Percentiles rank a stretch among this genome's conserved stretches.
Conservation (phyloP, 169 alveolate genomes). For the Cystoisospora suis region DNA sequence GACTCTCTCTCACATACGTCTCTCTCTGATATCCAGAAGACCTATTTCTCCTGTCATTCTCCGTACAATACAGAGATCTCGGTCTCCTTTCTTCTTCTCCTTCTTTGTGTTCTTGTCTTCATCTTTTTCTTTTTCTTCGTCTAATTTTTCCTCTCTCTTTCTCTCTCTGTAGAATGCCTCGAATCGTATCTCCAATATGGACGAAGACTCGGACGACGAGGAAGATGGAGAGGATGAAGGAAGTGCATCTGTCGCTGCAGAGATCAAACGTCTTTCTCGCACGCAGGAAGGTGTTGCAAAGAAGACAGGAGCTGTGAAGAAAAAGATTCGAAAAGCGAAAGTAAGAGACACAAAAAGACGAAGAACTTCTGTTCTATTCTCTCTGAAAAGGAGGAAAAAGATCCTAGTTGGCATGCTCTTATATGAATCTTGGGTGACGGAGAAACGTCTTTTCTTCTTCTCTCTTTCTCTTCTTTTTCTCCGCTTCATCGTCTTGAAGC, state of each 20-base stretch:
- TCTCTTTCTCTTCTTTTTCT: neutral
- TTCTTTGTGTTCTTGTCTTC: neutral
- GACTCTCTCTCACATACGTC: neutral
- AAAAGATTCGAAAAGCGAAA: constrained; percentile 25
- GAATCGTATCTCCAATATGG: neutral
- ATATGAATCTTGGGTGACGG: too few relatives aligned
- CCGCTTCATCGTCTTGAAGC: too few relatives aligned
- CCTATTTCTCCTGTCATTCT: neutral
- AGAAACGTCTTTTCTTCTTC: neutral
- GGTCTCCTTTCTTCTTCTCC: neutral
- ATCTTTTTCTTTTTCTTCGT: neutral
- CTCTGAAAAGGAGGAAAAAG: too few relatives aligned
- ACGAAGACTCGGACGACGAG: neutral
- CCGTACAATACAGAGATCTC: neutral
- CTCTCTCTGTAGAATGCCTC: neutral
- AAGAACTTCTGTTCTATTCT: too few relatives aligned
- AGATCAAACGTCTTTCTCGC: constrained; percentile 19
- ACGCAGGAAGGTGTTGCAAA: constrained; percentile 17
- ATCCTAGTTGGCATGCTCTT: too few relatives aligned
- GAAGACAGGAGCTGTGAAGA: constrained; percentile 40
- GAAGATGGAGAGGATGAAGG: constrained; percentile 43
- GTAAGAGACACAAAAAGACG: too few relatives aligned
- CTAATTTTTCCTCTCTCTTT: neutral
- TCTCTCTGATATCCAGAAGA: neutral
- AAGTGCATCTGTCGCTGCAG: constrained; percentile 50